Percentiles rank a stretch among this genome's conserved stretches.
Conservation (phyloP, 2,329 filamentous ascomycete species). For the Microthyrium microscopicum region DNA sequence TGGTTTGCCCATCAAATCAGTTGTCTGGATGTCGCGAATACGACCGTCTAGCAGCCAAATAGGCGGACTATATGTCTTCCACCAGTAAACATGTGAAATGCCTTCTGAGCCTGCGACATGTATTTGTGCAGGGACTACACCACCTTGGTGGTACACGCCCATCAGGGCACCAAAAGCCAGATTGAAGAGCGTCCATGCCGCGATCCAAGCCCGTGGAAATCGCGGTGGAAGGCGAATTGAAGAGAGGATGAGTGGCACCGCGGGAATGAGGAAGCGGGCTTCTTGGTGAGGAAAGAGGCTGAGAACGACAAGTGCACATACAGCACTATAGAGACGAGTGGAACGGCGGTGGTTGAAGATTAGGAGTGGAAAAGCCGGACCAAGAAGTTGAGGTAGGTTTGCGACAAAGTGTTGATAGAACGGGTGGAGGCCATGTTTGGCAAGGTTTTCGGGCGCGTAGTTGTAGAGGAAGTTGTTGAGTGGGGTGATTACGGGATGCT, state of each 20-base stretch:
- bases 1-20: constrained; percentile 57
- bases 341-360: constrained; percentile 28
- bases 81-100: constrained; percentile 56
- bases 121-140: constrained; percentile 58
- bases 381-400: constrained; percentile 36
- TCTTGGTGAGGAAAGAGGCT: constrained; percentile 68
- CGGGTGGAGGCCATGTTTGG: constrained; percentile 36
- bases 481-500: constrained; percentile 34
- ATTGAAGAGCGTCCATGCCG: constrained; percentile 55
- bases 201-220: constrained; percentile 33
- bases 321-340: constrained; percentile 29
- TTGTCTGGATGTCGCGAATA: constrained; percentile 52
- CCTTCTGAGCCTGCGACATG: constrained; percentile 53
- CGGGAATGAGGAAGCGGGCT: constrained; percentile 59
- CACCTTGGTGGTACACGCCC: constrained; percentile 71
- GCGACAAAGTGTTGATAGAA: constrained; percentile 33
- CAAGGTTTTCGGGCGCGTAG: constrained; percentile 29
- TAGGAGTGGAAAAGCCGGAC: constrained; percentile 31
- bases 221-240: constrained; percentile 50
- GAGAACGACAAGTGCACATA: constrained; percentile 53
- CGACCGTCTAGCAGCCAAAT: constrained; percentile 66
- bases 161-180: constrained; percentile 50
- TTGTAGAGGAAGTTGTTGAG: constrained; percentile 38
- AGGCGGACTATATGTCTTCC: constrained; percentile 73
- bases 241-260: constrained; percentile 59